A percentile compares a stretch with the other conserved stretches of the same genome.
Conservation (phyloP, 2,329 filamentous ascomycete genomes). For the Aspergillus tubingensis region DNA sequence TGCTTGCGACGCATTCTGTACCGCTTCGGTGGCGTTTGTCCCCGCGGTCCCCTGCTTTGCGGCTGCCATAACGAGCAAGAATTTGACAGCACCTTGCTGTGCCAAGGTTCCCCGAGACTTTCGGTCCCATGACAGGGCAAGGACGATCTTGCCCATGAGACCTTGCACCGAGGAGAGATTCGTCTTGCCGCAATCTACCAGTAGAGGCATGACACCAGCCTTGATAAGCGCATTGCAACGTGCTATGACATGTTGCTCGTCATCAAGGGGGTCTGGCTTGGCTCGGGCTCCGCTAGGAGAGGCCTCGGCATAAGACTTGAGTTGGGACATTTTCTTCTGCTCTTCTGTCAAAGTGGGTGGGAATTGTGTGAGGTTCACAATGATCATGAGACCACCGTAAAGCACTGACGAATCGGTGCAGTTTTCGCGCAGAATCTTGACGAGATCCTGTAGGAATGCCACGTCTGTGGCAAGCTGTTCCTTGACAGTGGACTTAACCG, state of each 20-base stretch:
- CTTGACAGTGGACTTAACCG: constrained; percentile 81
- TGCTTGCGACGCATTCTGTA: constrained; percentile 71
- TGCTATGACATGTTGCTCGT: constrained; percentile 71
- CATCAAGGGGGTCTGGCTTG: constrained; percentile 65
- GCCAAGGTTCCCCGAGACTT: constrained; percentile 76
- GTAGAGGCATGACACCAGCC: constrained; percentile 71
- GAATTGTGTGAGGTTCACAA: constrained; percentile 83
- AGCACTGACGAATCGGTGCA: constrained; percentile 69
- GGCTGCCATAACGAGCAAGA: constrained; percentile 71
- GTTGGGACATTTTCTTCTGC: constrained; percentile 84
- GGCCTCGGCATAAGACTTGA: constrained; percentile 92
- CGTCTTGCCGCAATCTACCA: constrained; percentile 73
- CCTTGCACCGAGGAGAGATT: constrained; percentile 67
- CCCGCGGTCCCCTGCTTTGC: constrained; percentile 43
- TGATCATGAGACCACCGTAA: constrained; percentile 83
- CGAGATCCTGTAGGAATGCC: constrained; percentile 68
- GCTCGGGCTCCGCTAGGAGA: constrained; percentile 69
- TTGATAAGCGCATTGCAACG: constrained; percentile 80
- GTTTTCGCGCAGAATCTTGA: constrained; percentile 51
- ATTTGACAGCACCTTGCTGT: constrained; percentile 89
- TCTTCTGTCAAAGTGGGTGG: constrained; percentile 78
- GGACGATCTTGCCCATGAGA: constrained; percentile 75
- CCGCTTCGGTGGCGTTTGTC: constrained; percentile 40
- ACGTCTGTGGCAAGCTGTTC: constrained; percentile 73
- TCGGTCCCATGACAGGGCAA: constrained; percentile 73